Percentiles rank a stretch among this genome's conserved stretches.
Evolutionary conservation across 2,329 filamentous ascomycete genomes (phyloP).

Genomic region (Microdochium bolleyi): DNA sequence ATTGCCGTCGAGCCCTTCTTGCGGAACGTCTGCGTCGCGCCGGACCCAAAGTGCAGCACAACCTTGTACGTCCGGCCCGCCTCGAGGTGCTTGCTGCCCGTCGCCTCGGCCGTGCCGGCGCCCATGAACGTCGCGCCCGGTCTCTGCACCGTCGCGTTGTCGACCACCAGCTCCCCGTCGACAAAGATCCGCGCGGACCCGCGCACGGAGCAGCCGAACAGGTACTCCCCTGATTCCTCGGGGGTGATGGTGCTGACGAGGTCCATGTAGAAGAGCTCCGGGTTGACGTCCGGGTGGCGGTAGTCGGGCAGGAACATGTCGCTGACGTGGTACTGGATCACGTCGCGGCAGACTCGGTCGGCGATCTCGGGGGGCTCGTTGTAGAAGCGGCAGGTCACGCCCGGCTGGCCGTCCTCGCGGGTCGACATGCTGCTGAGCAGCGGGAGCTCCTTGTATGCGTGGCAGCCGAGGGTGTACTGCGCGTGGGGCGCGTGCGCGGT

Average conservation of each 20-base stretch:
- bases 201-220: constrained; percentile 60
- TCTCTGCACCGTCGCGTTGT: constrained; percentile 63
- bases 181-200: constrained; percentile 56
- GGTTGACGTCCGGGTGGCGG: constrained; percentile 51
- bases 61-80: not conserved
- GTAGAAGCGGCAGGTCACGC: constrained; percentile 58
- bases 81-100: constrained; percentile 45
- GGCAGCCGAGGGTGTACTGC: constrained; percentile 50
- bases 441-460: constrained; percentile 59
- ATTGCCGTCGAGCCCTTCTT: constrained; percentile 48
- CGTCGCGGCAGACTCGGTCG: constrained; percentile 30
- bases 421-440: constrained; percentile 53
- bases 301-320: constrained; percentile 67
- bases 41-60: not conserved
- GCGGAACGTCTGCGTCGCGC: constrained; percentile 5
- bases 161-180: constrained; percentile 50
- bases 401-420: constrained; percentile 45
- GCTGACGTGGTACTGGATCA: constrained; percentile 52
- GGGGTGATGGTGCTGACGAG: constrained; percentile 38
- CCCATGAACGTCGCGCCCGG: constrained; percentile 62
- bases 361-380: constrained; percentile 20
- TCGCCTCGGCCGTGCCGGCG: constrained; percentile 56
- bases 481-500: constrained; percentile 14
- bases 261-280: constrained; percentile 59
- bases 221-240: constrained; percentile 52